Evolutionary conservation across 345 rosid genomes (phyloP), one percentile per base, ranked within the genome.

Genomic region (Populus tremula): DNA sequence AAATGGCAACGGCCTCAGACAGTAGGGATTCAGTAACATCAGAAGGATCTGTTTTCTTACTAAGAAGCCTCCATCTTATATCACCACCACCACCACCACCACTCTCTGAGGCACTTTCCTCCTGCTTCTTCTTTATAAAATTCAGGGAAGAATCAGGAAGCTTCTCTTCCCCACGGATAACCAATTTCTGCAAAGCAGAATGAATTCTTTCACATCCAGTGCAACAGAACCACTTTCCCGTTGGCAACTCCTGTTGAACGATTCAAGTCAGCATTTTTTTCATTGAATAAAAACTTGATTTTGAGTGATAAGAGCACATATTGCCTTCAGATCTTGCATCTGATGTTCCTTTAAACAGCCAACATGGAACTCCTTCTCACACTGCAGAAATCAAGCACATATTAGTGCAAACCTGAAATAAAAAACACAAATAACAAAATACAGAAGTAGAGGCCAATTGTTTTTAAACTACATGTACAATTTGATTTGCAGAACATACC

Each of bases 341-440:
- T 89, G 78, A 80, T 88, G 90, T 50, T 92, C 98, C 85, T 86
- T 92, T 83, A 95, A 82, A 84, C 99, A 95, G 85, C 98, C 95
- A 74, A 95, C 94, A 73, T 95, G 99, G 79, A 84, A 93, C 83
- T 95, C 99, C 88, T 87, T 92, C 89, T 95, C 99, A 78, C 99
- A 95, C 98, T 82, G 62, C 16, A 14, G 43, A 62, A 33, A 72
- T 45, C 67, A 25, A 73, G 18, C 31, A 29, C n/a, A 41, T 65
- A 50, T 75, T 29, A 56, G 45, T 14, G 17, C 13, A 73, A 5
- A 29, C 23, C 63, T 54, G 5, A 38, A 67, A 68, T 35, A 47
- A 10, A 9, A 47, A 62, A 47, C 25, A 13, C 53, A 56, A 29
- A 67, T 35, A 31, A 47, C 6, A 50, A 33, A 41, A 54, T 0